Base-by-base conservation (phyloP, 2,329 filamentous ascomycete genomes). In the Colletotrichum sojae region DNA sequence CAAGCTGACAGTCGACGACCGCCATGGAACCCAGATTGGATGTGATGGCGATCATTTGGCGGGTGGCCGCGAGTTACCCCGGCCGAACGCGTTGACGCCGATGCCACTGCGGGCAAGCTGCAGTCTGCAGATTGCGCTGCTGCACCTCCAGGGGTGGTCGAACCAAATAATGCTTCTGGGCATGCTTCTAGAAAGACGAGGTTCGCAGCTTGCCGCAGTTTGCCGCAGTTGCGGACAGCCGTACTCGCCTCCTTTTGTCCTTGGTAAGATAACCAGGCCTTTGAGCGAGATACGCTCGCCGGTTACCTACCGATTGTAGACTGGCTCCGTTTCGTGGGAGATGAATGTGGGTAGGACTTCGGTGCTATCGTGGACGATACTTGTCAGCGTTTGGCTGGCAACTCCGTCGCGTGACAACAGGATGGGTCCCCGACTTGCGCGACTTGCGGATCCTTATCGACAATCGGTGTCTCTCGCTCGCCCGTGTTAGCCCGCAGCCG, bases 241-340 rank as follows among this genome's bases (percentile, higher is more conserved):
- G 20, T 27, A 9, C 22, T n/a, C 22, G 9, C 39, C 43, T 25
- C 27, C 25, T 46, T 45, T 27, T 39, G 40, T 52, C 31, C 22
- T 43, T 40, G 45, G 45, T 36, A 48, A 58, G 64, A 59, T 25
- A 36, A 68, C 25, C 8, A 40, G 13, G n/a, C 49, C 48, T n/a
- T 39, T 36, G 58, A 55, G 52, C 57, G 58, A 58, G 45, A 68
- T 70, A 63, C 57, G 57, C 27, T 27, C 45, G 20, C 49, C 22
- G 40, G 39, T 36, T 63, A 63, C 67, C 63, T 70, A 70, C 57
- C 63, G 25, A 16, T 70, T 70, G 53, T 45, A 63, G 67, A 68
- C 58, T 68, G 67, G 67, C 54, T 63, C 54, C 63, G 63, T 68
- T 70, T 70, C 54, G 62, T 51, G 63, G 67, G 67, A 69, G 67